Percentiles rank a stretch among this genome's conserved stretches.
phyloP scores from a whole-genome alignment of 164 flowering plant species.

The Magnolia changhungtana region DNA sequence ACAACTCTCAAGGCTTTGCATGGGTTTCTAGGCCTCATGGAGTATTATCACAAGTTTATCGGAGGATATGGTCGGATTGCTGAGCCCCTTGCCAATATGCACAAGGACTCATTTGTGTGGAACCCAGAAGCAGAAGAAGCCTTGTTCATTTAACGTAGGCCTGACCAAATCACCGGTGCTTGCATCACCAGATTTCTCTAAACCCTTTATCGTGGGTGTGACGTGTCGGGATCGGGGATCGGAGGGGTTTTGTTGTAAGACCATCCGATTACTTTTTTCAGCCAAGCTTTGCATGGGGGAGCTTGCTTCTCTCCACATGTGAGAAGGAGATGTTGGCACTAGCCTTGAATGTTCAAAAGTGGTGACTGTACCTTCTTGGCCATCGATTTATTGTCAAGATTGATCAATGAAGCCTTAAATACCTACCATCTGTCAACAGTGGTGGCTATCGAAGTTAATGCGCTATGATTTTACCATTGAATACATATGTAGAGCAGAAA shows the following conservation, averaged over 20 bases:
- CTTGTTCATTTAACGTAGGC: neutral
- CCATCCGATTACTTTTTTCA: neutral
- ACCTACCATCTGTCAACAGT: too few species aligned
- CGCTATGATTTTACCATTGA: too few species aligned
- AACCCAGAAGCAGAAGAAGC: neutral
- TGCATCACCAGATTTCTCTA: neutral
- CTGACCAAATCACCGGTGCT: neutral
- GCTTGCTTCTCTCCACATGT: neutral
- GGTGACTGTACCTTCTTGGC: neutral
- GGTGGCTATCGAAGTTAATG: too few species aligned
- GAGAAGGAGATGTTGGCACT: neutral
- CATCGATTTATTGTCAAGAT: neutral
- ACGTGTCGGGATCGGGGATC: neutral
- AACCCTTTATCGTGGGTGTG: conserved; percentile 3
- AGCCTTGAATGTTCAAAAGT: neutral
- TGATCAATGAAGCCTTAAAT: too few species aligned
- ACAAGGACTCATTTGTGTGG: neutral
- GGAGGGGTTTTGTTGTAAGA: conserved; percentile 3
- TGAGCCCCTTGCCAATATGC: neutral
- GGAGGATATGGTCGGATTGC: neutral
- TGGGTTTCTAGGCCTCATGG: neutral
- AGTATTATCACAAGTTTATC: neutral
- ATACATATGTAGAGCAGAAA: too few species aligned
- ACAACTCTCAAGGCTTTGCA: neutral
- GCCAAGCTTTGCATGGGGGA: neutral